Evolutionary conservation across 208 protist genomes (phyloP).

Genomic region (Vickermania spadyakhi): DNA sequence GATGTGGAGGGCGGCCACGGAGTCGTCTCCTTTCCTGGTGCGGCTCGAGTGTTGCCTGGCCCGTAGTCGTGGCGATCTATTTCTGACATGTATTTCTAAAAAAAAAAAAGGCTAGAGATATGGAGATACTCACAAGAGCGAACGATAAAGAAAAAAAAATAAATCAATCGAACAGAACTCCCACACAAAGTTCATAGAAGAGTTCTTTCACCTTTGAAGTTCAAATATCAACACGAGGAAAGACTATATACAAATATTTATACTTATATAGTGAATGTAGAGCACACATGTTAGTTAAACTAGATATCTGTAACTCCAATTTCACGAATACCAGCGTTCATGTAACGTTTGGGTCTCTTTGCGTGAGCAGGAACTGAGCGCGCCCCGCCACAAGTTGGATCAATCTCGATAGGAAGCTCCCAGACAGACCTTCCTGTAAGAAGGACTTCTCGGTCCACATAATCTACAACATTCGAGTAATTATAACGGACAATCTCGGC

Average conservation of each 20-base stretch:
- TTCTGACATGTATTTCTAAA: not conserved
- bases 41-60: not conserved
- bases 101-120: not conserved
- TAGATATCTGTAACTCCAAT: slow-evolving; percentile 78
- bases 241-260: no score
- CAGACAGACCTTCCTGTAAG: slow-evolving; percentile 84
- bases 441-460: slow-evolving; percentile 86
- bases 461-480: slow-evolving; percentile 89
- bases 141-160: not conserved
- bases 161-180: no score
- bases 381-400: slow-evolving; percentile 71
- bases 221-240: no score
- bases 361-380: slow-evolving; percentile 76
- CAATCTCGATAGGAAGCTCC: slow-evolving; percentile 85
- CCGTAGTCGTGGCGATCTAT: not conserved
- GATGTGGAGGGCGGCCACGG: not conserved
- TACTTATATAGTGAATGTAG: no score
- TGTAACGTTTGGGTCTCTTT: slow-evolving; percentile 60
- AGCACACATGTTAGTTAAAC: no score
- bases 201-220: no score
- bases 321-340: slow-evolving; percentile 40
- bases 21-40: not conserved
- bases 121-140: not conserved
- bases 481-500: slow-evolving; percentile 82
- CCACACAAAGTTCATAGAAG: no score